A percentile compares a stretch with the other conserved stretches of the same genome.
These are phyloP conservation scores for Antrodiella citrinella DNA, from an alignment of 768 basidiomycete genomes.

Conservation along the genomic window DNA sequence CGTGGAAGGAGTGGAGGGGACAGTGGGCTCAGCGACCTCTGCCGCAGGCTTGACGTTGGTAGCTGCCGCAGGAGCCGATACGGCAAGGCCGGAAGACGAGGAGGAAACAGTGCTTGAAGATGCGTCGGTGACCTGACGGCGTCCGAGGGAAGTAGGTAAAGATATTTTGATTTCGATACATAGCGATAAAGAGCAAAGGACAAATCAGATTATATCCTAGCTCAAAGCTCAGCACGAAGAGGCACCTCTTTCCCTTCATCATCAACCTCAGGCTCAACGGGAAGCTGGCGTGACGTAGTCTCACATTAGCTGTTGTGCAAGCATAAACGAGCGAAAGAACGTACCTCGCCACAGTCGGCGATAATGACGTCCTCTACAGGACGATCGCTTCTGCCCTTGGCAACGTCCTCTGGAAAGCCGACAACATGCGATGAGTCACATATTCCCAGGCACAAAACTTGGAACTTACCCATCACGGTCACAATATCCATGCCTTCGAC, in stretches of 20 bases:
- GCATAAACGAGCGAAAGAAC: constrained; percentile 11
- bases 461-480: constrained; percentile 52
- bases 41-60: constrained; percentile 14
- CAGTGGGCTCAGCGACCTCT: constrained; percentile 13
- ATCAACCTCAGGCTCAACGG: constrained; percentile 45
- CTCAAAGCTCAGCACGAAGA: constrained; percentile 87
- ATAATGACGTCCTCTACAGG: constrained; percentile 77
- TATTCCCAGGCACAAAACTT: too few species aligned
- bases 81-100: background rate
- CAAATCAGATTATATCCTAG: constrained; percentile 12
- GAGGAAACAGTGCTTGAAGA: background rate
- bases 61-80: constrained; percentile 7
- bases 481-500: constrained; percentile 91
- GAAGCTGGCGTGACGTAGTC: constrained; percentile 39
- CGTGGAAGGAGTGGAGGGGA: constrained; percentile 1
- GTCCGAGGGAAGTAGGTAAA: constrained; percentile 13
- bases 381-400: constrained; percentile 63
- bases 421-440: background rate
- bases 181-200: constrained; percentile 17
- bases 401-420: constrained; percentile 63
- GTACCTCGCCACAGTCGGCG: constrained; percentile 81
- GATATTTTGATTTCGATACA: constrained; percentile 22
- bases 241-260: constrained; percentile 84
- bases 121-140: constrained; percentile 4
- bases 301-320: too few species aligned